Percentiles rank a stretch among this genome's conserved stretches.
Conservation (phyloP, 176 grass and related monocot species). For the Carex myosuroides region DNA sequence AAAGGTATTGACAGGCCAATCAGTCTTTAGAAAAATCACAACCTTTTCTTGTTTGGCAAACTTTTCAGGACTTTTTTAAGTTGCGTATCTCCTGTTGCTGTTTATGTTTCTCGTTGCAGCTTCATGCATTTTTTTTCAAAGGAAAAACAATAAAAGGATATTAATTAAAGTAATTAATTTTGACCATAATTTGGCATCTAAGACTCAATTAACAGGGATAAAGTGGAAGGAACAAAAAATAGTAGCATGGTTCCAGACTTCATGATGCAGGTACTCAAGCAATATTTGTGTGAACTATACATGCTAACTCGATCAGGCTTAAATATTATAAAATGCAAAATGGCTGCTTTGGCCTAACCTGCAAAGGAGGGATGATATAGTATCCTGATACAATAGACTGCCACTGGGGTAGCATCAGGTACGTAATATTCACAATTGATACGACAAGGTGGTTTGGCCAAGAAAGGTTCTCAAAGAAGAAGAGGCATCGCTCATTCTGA, state of each 20-base stretch:
- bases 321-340: conserved; percentile 7
- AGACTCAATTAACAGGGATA: neutral
- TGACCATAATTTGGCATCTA: neutral
- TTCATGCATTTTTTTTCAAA: conserved; percentile 57
- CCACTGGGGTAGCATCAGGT: conserved; percentile 81
- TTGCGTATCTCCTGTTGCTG: conserved; percentile 80
- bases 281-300: neutral
- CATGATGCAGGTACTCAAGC: neutral
- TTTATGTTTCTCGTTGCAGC: conserved; percentile 73
- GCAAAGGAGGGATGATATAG: conserved; percentile 75
- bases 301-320: neutral
- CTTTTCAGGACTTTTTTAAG: conserved; percentile 88
- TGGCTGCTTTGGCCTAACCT: conserved; percentile 32
- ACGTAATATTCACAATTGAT: conserved; percentile 82
- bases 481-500: conserved; percentile 77
- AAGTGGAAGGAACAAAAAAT: neutral
- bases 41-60: conserved; percentile 68
- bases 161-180: neutral
- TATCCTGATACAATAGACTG: conserved; percentile 71
- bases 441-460: conserved; percentile 89
- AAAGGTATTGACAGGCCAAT: conserved; percentile 48
- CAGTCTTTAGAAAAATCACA: conserved; percentile 70
- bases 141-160: neutral
- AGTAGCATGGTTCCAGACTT: neutral
- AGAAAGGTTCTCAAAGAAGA: conserved; percentile 92